phyloP scores from a whole-genome alignment of 305 asterid species.

The Fraxinus velutina region DNA sequence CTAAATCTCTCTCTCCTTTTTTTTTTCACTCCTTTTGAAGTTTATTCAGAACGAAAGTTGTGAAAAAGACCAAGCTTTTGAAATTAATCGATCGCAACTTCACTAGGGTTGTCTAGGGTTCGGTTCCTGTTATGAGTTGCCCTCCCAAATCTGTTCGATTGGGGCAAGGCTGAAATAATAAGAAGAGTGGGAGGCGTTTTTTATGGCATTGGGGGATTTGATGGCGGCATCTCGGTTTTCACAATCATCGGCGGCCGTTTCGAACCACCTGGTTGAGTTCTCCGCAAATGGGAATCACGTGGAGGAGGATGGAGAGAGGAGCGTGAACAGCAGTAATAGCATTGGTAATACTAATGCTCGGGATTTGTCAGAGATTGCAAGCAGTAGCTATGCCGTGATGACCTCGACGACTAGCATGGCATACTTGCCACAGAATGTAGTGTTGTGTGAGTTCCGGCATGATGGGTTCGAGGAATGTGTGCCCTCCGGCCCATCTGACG shows the following conservation, averaged over 20 bases:
- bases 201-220: constrained; percentile 98
- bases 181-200: constrained; percentile 33
- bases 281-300: constrained; percentile 44
- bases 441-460: constrained; percentile 89
- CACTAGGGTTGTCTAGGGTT: constrained; percentile 38
- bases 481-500: constrained; percentile 78
- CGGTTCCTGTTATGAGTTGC: constrained; percentile 58
- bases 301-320: constrained; percentile 53
- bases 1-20: constrained; percentile 2
- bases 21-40: constrained; percentile 18
- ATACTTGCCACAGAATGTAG: constrained; percentile 81
- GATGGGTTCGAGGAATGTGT: constrained; percentile 75
- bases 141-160: constrained; percentile 69
- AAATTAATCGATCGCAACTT: constrained; percentile 26
- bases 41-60: constrained; percentile 19
- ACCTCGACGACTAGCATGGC: constrained; percentile 79
- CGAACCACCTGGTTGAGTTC: constrained; percentile 66
- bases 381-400: constrained; percentile 59
- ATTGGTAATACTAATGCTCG: constrained; percentile 35
- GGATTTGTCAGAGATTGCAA: constrained; percentile 63
- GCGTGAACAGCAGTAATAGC: constrained; percentile 33
- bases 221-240: constrained; percentile 80
- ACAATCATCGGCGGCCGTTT: constrained; percentile 50
- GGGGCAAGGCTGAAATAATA: constrained; percentile 68
- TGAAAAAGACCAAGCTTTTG: constrained; percentile 9